These are phyloP conservation scores for Penicillium hordei DNA, from an alignment of 2,329 filamentous ascomycete genomes.

Conservation along the genomic window DNA sequence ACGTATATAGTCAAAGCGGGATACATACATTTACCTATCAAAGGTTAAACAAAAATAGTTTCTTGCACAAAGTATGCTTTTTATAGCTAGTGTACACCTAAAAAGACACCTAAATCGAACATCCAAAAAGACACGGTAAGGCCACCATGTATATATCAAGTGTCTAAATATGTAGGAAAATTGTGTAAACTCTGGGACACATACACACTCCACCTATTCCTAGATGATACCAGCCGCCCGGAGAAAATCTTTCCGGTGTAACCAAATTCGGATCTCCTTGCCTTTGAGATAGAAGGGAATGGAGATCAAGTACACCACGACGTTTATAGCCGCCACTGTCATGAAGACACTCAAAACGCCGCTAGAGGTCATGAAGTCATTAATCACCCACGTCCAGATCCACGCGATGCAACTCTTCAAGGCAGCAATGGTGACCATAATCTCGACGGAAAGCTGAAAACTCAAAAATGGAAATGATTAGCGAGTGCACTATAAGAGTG, in stretches of 20 bases:
- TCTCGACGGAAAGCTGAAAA: conserved; percentile 24
- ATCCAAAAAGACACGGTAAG: too few species aligned
- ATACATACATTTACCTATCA: too few species aligned
- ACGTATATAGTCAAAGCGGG: too few species aligned
- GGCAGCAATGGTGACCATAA: conserved; percentile 32
- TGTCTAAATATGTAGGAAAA: neutral
- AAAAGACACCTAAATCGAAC: too few species aligned
- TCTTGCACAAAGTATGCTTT: too few species aligned
- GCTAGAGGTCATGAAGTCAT: conserved; percentile 15
- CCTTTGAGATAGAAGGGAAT: conserved; percentile 10
- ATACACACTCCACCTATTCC: neutral
- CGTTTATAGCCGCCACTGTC: conserved; percentile 17
- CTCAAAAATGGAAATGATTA: neutral
- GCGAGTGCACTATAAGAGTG: neutral
- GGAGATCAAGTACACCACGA: conserved; percentile 12
- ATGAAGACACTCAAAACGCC: conserved; percentile 16
- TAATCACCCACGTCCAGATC: conserved; percentile 29
- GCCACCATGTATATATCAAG: too few species aligned
- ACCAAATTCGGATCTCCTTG: conserved; percentile 9
- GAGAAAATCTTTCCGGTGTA: conserved; percentile 7
- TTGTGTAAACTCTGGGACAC: neutral
- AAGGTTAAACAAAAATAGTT: too few species aligned
- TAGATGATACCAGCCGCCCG: conserved; percentile 4
- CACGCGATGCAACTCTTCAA: conserved; percentile 30
- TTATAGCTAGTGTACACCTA: too few species aligned